A percentile compares a stretch with the other conserved stretches of the same genome.
Evolutionary conservation across 148 eudicot species (phyloP).

Genomic region (Pharnaceum exiguum): DNA sequence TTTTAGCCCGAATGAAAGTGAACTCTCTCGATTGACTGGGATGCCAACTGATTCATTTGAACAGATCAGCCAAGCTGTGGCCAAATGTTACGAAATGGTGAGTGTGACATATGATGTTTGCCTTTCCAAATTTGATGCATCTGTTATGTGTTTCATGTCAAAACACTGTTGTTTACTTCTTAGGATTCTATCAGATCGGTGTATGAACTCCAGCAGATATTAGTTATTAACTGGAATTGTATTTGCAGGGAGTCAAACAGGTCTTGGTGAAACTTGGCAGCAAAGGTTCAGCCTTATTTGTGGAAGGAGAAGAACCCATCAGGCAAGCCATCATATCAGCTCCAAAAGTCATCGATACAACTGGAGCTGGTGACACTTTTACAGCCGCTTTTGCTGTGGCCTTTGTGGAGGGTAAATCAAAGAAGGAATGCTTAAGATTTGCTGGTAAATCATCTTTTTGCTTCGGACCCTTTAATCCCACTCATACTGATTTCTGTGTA

Average conservation of each 20-base stretch:
- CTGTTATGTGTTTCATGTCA: not conserved
- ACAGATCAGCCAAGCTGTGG: constrained; percentile 70
- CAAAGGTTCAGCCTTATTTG: constrained; percentile 81
- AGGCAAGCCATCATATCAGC: constrained; percentile 66
- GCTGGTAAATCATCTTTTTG: constrained; percentile 51
- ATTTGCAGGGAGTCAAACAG: constrained; percentile 70
- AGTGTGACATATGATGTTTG: constrained; percentile 8
- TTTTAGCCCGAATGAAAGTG: constrained; percentile 84
- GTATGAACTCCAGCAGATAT: too few relatives aligned
- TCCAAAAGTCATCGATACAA: constrained; percentile 71
- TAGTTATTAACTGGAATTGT: not conserved
- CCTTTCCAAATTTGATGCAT: not conserved
- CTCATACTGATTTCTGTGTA: not conserved
- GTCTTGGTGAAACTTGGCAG: constrained; percentile 82
- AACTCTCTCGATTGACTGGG: constrained; percentile 80
- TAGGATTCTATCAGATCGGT: too few relatives aligned
- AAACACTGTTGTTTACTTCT: too few relatives aligned
- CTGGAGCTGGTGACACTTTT: constrained; percentile 94
- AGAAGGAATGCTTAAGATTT: constrained; percentile 74
- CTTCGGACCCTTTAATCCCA: not conserved
- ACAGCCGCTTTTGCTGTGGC: constrained; percentile 96
- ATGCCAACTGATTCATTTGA: constrained; percentile 72
- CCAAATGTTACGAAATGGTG: constrained; percentile 71
- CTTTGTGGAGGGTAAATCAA: constrained; percentile 74
- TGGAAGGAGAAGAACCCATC: constrained; percentile 70